A percentile compares a stretch with the other conserved stretches of the same genome.
phyloP scores from a whole-genome alignment of 306 rosid genomes.

The Boehmeria nivea region DNA sequence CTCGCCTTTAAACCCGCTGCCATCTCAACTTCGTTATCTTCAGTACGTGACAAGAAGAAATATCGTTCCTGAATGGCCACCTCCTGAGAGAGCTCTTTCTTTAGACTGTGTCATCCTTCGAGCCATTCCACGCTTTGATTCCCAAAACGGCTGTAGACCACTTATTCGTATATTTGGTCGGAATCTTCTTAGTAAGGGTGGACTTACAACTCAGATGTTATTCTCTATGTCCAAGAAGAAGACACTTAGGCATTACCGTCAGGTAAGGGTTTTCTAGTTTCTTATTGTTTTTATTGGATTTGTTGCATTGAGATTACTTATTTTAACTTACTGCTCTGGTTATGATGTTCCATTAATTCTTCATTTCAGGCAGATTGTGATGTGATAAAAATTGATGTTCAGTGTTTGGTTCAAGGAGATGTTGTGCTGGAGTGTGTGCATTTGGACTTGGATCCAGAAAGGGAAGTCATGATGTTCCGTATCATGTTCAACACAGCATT shows the following conservation, averaged over 20 bases:
- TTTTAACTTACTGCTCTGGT: conserved; percentile 15
- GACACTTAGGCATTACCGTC: conserved; percentile 61
- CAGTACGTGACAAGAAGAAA: conserved; percentile 93
- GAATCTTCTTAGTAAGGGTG: conserved; percentile 75
- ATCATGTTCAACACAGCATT: conserved; percentile 91
- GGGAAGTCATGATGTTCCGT: conserved; percentile 99
- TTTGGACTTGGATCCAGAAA: conserved; percentile 78
- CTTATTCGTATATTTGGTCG: conserved; percentile 80
- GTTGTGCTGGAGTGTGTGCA: conserved; percentile 96
- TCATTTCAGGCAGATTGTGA: conserved; percentile 84
- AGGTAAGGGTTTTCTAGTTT: conserved; percentile 33
- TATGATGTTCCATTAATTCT: conserved; percentile 5
- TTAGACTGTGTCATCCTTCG: conserved; percentile 84
- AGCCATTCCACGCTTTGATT: conserved; percentile 79
- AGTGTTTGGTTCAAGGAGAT: conserved; percentile 97
- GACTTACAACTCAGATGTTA: conserved; percentile 80
- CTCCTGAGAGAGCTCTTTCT: conserved; percentile 86
- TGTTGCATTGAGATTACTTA: background rate
- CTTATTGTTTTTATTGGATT: conserved; percentile 11
- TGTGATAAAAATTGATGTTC: conserved; percentile 95
- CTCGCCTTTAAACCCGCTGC: conserved; percentile 84
- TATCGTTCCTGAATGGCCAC: conserved; percentile 85
- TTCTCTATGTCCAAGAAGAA: conserved; percentile 87
- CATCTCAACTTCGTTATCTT: conserved; percentile 90
- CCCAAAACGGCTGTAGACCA: conserved; percentile 82